Percentiles rank a stretch among this genome's conserved stretches.
These are phyloP conservation scores for Neurospora tetraspora DNA, from an alignment of 495 filamentous ascomycete genomes.

Conservation along the genomic window DNA sequence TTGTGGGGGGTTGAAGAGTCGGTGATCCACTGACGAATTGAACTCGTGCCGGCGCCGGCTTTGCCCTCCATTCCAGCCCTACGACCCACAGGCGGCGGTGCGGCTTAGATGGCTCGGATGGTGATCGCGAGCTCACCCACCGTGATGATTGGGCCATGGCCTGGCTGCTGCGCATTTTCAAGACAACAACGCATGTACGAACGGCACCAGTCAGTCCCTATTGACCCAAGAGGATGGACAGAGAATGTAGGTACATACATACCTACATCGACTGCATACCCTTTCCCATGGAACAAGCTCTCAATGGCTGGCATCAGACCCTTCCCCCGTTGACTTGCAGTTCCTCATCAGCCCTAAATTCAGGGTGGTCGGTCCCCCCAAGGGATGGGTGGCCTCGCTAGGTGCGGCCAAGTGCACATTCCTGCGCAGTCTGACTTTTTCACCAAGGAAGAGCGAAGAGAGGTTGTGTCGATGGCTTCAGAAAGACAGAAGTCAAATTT, in stretches of 20 bases:
- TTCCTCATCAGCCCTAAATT: conserved; percentile 13
- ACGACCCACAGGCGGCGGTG: conserved; percentile 4
- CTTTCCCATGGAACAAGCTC: background rate
- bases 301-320: conserved; percentile 6
- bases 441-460: background rate
- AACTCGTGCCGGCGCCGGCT: background rate
- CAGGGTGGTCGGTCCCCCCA: background rate
- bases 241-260: background rate
- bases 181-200: background rate
- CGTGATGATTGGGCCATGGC: background rate
- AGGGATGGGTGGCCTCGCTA: background rate
- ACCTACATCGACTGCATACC: background rate
- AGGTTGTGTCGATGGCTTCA: background rate
- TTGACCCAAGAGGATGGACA: background rate
- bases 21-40: background rate
- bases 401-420: background rate
- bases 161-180: background rate
- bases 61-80: conserved; percentile 19
- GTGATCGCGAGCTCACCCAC: background rate
- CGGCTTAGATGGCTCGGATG: background rate
- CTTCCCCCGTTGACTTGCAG: conserved; percentile 1
- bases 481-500: background rate
- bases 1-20: background rate
- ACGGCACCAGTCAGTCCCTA: background rate
- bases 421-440: background rate